Evolutionary conservation across 2,329 filamentous ascomycete genomes (phyloP).

Genomic region (Alternaria angustiovoidea): DNA sequence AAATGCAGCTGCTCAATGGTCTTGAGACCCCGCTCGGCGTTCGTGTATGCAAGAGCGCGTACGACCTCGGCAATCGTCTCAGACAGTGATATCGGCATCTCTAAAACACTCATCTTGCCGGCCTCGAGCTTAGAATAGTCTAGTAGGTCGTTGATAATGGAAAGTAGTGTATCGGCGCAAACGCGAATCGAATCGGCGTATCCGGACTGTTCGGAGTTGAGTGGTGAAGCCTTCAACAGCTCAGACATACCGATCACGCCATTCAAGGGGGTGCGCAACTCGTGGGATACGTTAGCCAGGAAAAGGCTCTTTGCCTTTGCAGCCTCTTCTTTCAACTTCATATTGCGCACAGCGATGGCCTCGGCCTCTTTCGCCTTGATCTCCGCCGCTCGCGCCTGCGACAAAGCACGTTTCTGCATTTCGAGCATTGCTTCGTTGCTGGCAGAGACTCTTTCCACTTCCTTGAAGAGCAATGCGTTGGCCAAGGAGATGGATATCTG

Average conservation of each 20-base stretch:
- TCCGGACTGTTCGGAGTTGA: slow-evolving; percentile 67
- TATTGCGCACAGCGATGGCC: slow-evolving; percentile 77
- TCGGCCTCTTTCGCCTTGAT: slow-evolving; percentile 79
- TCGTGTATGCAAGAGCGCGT: slow-evolving; percentile 69
- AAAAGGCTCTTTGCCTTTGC: slow-evolving; percentile 86
- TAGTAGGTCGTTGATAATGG: slow-evolving; percentile 62
- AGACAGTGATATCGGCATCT: slow-evolving; percentile 58
- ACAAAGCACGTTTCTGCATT: slow-evolving; percentile 76
- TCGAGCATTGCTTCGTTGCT: slow-evolving; percentile 81
- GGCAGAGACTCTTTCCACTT: slow-evolving; percentile 78
- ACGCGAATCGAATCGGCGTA: slow-evolving; percentile 71
- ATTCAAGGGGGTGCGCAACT: slow-evolving; percentile 67
- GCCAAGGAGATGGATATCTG: slow-evolving; percentile 74
- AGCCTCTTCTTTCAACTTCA: slow-evolving; percentile 82
- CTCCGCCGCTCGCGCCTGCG: slow-evolving; percentile 76
- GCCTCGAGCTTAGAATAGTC: slow-evolving; percentile 63
- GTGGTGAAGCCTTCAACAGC: slow-evolving; percentile 64
- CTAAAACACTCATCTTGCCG: slow-evolving; percentile 68
- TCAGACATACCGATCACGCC: slow-evolving; percentile 67
- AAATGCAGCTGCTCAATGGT: slow-evolving; percentile 66
- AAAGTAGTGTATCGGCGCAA: slow-evolving; percentile 65
- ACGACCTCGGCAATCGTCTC: slow-evolving; percentile 71
- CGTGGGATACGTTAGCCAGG: slow-evolving; percentile 62
- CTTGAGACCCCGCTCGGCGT: slow-evolving; percentile 66
- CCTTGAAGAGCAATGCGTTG: slow-evolving; percentile 70